Conservation (phyloP, 352 stramenopile species). For the Pythium aristosporum region DNA sequence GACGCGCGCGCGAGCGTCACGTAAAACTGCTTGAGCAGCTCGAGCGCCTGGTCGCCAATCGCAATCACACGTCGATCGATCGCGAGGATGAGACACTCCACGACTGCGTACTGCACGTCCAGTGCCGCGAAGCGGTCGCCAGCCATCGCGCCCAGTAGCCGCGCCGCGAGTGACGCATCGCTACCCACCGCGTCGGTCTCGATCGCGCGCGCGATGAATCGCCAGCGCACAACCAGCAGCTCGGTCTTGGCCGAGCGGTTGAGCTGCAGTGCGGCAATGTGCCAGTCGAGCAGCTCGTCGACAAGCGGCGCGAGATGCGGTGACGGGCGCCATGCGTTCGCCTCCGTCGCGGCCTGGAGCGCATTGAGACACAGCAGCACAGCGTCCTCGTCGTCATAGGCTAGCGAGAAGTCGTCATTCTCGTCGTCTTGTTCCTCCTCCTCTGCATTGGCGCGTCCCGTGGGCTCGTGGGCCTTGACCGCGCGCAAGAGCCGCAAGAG, state of each 20-base stretch:
- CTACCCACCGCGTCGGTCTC: not conserved
- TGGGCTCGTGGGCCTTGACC: constrained; percentile 23
- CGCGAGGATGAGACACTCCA: not conserved
- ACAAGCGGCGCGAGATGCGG: constrained; percentile 11
- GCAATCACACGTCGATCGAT: constrained; percentile 16
- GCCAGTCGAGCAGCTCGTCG: constrained; percentile 24
- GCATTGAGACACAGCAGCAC: constrained; percentile 25
- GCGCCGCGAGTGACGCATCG: not conserved
- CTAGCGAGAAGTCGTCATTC: not conserved
- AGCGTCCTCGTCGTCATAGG: constrained; percentile 22
- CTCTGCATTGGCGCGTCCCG: not conserved
- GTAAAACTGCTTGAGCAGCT: constrained; percentile 77
- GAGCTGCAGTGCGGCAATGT: constrained; percentile 1
- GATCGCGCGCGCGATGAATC: constrained; percentile 13
- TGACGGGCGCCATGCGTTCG: constrained; percentile 3
- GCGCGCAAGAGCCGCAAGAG: constrained; percentile 22
- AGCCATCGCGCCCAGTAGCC: constrained; percentile 13
- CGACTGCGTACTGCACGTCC: constrained; percentile 25
- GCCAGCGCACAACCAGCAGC: constrained; percentile 21
- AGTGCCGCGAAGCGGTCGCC: constrained; percentile 25
- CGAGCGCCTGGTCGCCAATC: constrained; percentile 23
- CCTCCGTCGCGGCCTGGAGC: constrained; percentile 16
- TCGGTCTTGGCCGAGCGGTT: constrained; percentile 18
- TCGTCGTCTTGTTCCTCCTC: not conserved
- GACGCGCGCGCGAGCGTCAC: constrained; percentile 42